Evolutionary conservation across 305 asterid species (phyloP).

Genomic region (Fraxinus albicans): DNA sequence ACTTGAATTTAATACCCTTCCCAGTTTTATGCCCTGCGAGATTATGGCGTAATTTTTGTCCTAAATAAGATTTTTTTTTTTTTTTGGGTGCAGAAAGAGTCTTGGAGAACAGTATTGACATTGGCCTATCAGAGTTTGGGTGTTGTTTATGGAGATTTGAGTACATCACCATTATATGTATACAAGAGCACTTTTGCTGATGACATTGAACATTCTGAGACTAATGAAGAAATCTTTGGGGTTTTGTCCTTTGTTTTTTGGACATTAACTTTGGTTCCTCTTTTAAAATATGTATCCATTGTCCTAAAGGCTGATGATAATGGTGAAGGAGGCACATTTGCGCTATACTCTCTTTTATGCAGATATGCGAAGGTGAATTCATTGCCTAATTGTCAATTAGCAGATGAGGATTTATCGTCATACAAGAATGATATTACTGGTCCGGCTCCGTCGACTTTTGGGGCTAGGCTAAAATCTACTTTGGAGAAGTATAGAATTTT

Average conservation of each 20-base stretch:
- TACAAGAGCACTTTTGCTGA: conserved; percentile 87
- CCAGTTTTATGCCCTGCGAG: not conserved
- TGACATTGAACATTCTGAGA: conserved; percentile 73
- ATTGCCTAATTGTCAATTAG: conserved; percentile 75
- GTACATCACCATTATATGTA: conserved; percentile 88
- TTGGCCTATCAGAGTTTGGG: conserved; percentile 93
- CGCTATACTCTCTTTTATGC: conserved; percentile 81
- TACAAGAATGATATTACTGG: conserved; percentile 47
- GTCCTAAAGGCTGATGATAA: conserved; percentile 92
- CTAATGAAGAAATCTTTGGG: conserved; percentile 88
- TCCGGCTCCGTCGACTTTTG: conserved; percentile 47
- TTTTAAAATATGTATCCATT: conserved; percentile 78
- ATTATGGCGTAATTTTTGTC: not conserved
- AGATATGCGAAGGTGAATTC: conserved; percentile 82
- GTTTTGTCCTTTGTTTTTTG: conserved; percentile 82
- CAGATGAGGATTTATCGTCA: conserved; percentile 62
- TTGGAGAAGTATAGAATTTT: conserved; percentile 55
- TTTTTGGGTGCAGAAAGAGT: conserved; percentile 56
- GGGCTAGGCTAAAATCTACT: conserved; percentile 51
- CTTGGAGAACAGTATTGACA: conserved; percentile 75
- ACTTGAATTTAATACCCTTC: not conserved
- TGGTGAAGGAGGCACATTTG: conserved; percentile 99
- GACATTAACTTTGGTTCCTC: conserved; percentile 82
- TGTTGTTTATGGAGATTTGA: conserved; percentile 95
- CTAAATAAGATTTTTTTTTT: conserved; percentile 10